phyloP scores from a whole-genome alignment of 805 yeast genomes.

The Sugiyamaella valdiviana region DNA sequence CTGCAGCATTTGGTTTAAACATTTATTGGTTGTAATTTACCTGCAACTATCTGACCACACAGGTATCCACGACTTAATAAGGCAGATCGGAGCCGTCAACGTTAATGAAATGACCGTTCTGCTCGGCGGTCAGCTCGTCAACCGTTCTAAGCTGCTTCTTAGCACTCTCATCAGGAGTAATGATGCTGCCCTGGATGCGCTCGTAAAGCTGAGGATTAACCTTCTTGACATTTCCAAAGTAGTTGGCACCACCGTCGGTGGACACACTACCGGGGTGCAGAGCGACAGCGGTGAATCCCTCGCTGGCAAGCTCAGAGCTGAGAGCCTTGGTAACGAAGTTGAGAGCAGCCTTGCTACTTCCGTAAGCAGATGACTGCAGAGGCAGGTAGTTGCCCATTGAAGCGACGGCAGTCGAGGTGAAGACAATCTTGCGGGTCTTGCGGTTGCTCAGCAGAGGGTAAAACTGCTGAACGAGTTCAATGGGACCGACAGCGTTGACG shows the following conservation, averaged over 20 bases:
- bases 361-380: neutral
- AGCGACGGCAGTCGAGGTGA: neutral
- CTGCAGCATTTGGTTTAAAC: too few relatives aligned
- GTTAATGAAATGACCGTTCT: neutral
- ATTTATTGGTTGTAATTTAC: too few relatives aligned
- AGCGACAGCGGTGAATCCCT: neutral
- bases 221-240: neutral
- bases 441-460: neutral
- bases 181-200: neutral
- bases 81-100: neutral
- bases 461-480: neutral
- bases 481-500: neutral
- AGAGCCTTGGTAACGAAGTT: constrained; percentile 2
- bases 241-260: neutral
- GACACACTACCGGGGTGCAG: neutral
- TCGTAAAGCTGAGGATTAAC: constrained; percentile 4
- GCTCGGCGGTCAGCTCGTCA: neutral
- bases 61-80: neutral
- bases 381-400: constrained; percentile 4
- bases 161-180: neutral
- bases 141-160: neutral
- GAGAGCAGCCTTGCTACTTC: constrained; percentile 1
- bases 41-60: neutral
- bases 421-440: neutral
- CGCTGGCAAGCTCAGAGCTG: neutral